Evolutionary conservation across 129 eudicot species (phyloP).

Genomic region (Daucus carota): DH1_v3.0 NC_030382.2:32763001-32763500

Average conservation of each 20-base stretch:
- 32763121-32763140: conserved; percentile 73
- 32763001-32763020: background rate
- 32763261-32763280: conserved; percentile 78
- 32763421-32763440: background rate
- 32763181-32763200: conserved; percentile 57
- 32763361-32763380: conserved; percentile 78
- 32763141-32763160: conserved; percentile 68
- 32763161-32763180: conserved; percentile 85
- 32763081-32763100: conserved; percentile 96
- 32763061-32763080: background rate
- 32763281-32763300: conserved; percentile 66
- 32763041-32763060: background rate
- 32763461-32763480: background rate
- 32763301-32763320: conserved; percentile 95
- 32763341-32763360: conserved; percentile 91
- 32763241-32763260: conserved; percentile 75
- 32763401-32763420: conserved; percentile 10
- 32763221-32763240: conserved; percentile 42
- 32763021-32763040: background rate
- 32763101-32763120: conserved; percentile 65
- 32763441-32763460: background rate
- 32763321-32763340: conserved; percentile 84
- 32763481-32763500: background rate
- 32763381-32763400: conserved; percentile 82
- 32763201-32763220: conserved; percentile 59